Conservation (phyloP, 2,329 filamentous ascomycete species). For the Exophiala sp. region DNA sequence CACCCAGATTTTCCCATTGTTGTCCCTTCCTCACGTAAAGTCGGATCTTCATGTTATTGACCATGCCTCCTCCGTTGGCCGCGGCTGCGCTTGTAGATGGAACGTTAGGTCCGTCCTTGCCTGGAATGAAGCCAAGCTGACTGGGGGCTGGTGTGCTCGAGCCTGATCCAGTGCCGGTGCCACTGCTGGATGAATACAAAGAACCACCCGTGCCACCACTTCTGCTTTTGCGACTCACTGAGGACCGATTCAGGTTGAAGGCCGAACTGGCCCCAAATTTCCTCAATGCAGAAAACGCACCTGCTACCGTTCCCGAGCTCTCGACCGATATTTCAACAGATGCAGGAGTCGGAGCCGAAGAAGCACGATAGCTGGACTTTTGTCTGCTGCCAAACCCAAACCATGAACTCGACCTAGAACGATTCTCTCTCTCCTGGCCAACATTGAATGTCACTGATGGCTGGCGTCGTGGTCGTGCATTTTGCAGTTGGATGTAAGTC, state of each 20-base stretch:
- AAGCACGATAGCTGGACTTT: slow-evolving; percentile 53
- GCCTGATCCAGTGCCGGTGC: slow-evolving; percentile 33
- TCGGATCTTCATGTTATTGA: slow-evolving; percentile 76
- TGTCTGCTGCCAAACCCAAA: slow-evolving; percentile 48
- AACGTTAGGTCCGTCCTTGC: slow-evolving; percentile 48
- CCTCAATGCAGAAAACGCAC: slow-evolving; percentile 70
- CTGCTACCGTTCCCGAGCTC: slow-evolving; percentile 68
- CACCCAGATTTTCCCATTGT: slow-evolving; percentile 89
- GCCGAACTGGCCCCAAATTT: slow-evolving; percentile 67
- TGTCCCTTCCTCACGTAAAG: slow-evolving; percentile 69
- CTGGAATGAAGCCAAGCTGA: slow-evolving; percentile 40
- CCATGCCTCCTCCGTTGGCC: slow-evolving; percentile 52
- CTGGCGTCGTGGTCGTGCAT: slow-evolving; percentile 57
- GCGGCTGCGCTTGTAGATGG: slow-evolving; percentile 42
- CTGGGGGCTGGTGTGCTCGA: slow-evolving; percentile 42
- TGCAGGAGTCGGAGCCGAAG: slow-evolving; percentile 47
- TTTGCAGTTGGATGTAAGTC: slow-evolving; percentile 73
- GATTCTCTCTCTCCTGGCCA: slow-evolving; percentile 50
- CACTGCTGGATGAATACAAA: slow-evolving; percentile 43
- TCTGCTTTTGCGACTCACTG: slow-evolving; percentile 46
- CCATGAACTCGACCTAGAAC: slow-evolving; percentile 37
- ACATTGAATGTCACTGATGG: slow-evolving; percentile 47
- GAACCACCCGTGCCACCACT: slow-evolving; percentile 39
- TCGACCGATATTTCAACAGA: slow-evolving; percentile 51
- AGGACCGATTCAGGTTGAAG: slow-evolving; percentile 79